Evolutionary conservation across 441 rosid species (phyloP).

Genomic region (Mallotus japonicus): DNA sequence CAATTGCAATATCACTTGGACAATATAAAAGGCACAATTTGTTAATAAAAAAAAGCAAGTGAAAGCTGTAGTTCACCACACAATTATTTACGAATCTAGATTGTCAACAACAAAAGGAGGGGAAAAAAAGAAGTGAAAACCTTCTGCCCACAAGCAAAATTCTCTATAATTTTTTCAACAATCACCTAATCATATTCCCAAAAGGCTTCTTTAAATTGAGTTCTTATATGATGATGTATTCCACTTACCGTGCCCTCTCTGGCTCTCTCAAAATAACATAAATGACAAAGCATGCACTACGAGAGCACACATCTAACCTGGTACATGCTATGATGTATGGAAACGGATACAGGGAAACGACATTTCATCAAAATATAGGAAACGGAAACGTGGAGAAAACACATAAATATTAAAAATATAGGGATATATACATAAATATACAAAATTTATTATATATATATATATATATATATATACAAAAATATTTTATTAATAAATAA

Average conservation of each 20-base stretch:
- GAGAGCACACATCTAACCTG: not conserved
- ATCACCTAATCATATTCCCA: conserved; percentile 1
- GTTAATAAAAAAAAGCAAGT: not conserved
- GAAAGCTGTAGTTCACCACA: not conserved
- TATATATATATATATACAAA: too few species aligned
- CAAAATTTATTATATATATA: too few species aligned
- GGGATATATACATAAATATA: too few species aligned
- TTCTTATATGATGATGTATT: not conserved
- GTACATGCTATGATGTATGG: too few species aligned
- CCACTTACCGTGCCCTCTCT: not conserved
- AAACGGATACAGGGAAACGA: too few species aligned
- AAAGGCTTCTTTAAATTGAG: not conserved
- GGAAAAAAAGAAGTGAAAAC: not conserved
- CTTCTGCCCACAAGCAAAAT: not conserved
- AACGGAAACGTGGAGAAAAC: too few species aligned
- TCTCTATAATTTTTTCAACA: too few species aligned
- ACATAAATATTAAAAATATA: too few species aligned
- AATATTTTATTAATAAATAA: too few species aligned
- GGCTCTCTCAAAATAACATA: not conserved
- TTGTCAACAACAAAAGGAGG: too few species aligned
- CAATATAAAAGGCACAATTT: not conserved
- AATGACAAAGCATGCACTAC: not conserved
- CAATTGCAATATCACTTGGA: not conserved
- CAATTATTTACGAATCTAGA: not conserved
- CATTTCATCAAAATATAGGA: too few species aligned